Evolutionary conservation across 108 stramenopile genomes (phyloP).

Genomic region (Cyclotella distinguenda): DNA sequence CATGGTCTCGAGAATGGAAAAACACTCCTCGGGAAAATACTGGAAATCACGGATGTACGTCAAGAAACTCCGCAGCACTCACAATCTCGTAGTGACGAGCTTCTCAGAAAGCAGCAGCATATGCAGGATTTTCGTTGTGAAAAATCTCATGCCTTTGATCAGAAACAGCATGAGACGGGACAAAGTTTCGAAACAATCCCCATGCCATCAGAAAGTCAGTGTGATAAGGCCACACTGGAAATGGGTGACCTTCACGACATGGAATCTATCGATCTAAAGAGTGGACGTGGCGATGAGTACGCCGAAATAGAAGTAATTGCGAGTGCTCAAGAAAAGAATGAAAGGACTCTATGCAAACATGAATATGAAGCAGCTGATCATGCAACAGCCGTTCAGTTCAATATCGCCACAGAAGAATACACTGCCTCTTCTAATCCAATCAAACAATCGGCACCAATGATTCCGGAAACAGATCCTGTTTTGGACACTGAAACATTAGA

Average conservation of each 20-base stretch:
- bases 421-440: background rate
- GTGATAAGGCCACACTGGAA: background rate
- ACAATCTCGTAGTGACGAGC: background rate
- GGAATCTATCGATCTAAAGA: background rate
- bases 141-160: background rate
- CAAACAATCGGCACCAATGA: background rate
- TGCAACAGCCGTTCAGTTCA: background rate
- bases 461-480: background rate
- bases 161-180: background rate
- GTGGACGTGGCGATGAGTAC: background rate
- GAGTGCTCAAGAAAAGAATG: background rate
- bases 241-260: background rate
- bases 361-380: background rate
- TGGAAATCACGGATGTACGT: background rate
- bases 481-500: background rate
- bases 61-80: background rate
- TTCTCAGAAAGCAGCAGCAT: background rate
- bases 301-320: background rate
- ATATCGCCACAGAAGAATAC: background rate
- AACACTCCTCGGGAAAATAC: background rate
- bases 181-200: background rate
- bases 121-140: background rate
- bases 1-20: background rate
- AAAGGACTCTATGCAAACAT: too few relatives aligned
- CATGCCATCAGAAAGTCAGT: conserved; percentile 1